Base-by-base conservation (phyloP, 371 early-diverging fungal genomes). In the Lichtheimia corymbifera region DNA sequence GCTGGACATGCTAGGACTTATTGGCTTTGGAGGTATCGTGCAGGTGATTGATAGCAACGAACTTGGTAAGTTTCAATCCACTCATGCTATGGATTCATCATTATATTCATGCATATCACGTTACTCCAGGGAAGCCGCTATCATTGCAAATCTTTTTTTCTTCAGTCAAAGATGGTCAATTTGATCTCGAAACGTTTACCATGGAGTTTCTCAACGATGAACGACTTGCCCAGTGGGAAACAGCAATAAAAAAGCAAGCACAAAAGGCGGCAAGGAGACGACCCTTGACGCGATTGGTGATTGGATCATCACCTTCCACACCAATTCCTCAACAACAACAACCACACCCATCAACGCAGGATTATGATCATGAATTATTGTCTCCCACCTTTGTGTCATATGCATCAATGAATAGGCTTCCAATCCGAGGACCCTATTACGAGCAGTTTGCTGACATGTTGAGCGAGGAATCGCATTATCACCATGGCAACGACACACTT, bases 161-260 rank as follows among this genome's bases (percentile, higher is more conserved):
- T 14, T 60, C 60, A n/a, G 43, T 47, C 20, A 67, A 67, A 53
- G 62, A 61, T 24, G 55, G 18, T 25, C 44, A 40, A 7, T 82
- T 86, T 12, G 89, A 88, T 15, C 82, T 87, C 67, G 93, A 97
- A 59, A 86, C 90, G 41, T 94, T 98, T 70, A 87, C 89, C 42
- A 73, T 97, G 20, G 90, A 88, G 61, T 94, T 93, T 71, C 79
- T 91, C 18, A 91, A 93, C 60, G 90, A 89, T 49, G 98, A 98
- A 64, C 95, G 94, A 64, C 83, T 94, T 17, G 83, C 83, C 40
- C 85, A 89, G 66, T 98, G 98, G 97, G 84, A 87, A 72, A 70
- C 70, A 43, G 84, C 86, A 22, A 67, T 91, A 50, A 84, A 87
- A 35, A 76, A 70, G 58, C 75, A 77, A 55, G 78, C 86, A 20